These are phyloP conservation scores for Aegilops speltoides DNA, from an alignment of 176 grass and related monocot species.

Conservation along the genomic window DNA sequence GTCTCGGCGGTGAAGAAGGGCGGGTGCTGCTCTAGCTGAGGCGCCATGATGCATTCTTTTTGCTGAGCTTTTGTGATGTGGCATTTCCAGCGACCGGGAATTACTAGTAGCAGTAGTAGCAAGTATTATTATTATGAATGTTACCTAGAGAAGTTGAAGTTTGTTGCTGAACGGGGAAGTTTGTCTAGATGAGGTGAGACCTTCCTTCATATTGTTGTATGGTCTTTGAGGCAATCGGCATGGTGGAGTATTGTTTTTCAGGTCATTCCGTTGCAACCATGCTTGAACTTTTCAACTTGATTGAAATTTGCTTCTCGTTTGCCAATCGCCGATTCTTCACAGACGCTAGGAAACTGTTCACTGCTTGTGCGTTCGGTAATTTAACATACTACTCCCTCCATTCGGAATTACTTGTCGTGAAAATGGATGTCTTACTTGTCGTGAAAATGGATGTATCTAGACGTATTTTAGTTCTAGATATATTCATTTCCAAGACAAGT, in stretches of 20 bases:
- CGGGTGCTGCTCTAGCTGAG: slow-evolving; percentile 74
- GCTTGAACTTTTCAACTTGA: neutral
- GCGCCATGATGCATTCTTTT: slow-evolving; percentile 21
- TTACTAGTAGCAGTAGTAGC: slow-evolving; percentile 43
- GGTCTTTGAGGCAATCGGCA: slow-evolving; percentile 21
- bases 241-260: slow-evolving; percentile 12
- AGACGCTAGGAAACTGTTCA: neutral
- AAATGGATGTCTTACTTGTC: too few species aligned
- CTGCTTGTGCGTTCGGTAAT: too few species aligned
- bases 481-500: too few species aligned
- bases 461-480: too few species aligned
- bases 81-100: slow-evolving; percentile 34
- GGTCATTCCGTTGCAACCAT: slow-evolving; percentile 27
- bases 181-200: slow-evolving; percentile 39
- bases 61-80: slow-evolving; percentile 20
- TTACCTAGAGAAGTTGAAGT: slow-evolving; percentile 37
- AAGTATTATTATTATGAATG: slow-evolving; percentile 2
- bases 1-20: slow-evolving; percentile 67
- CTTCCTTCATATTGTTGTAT: slow-evolving; percentile 38
- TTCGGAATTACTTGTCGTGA: too few species aligned
- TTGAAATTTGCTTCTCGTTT: slow-evolving; percentile 35
- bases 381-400: too few species aligned
- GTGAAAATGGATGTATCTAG: too few species aligned
- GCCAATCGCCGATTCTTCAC: neutral
- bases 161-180: slow-evolving; percentile 36